Base-by-base conservation (phyloP, 352 stramenopile genomes). In the Globisporangium apiculatum region DNA sequence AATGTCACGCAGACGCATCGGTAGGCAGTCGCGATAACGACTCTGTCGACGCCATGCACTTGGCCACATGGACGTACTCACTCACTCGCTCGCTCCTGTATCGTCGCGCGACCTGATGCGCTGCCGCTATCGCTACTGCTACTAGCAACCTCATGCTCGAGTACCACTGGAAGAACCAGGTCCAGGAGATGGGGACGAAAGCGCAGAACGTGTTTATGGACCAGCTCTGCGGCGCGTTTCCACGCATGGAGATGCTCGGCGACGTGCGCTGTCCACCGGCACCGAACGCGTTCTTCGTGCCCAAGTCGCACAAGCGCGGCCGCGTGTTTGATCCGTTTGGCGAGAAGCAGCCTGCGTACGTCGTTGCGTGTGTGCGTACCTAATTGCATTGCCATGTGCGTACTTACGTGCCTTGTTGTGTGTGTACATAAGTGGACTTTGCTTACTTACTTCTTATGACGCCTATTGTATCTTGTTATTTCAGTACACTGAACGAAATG, bases 81-180 rank as follows among this genome's bases (percentile, higher is more conserved):
- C 15, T 68, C 17, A 55, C 12, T 46, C 8, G 36, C 10, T 55
- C 3, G 18, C 24, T 31, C 24, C 24, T 31, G 24, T 2, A 2
- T 31, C 24, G 24, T 31, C 24, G 2, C 24, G 24, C 24, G 24
- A 31, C 24, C 24, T 31, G 24, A 31, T 31, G 24, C 24, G 24
- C 24, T 31, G 24, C 24, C 24, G 24, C 2, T 31, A 31, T 31
- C 24, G 24, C 24, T 31, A 31, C 24, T 31, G 24, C 24, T 31
- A 3, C 24, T 31, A 82, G 75, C 53, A 94, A 94, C 62, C 73
- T 94, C 55, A 87, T 92, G 80, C 76, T 94, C 18, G 84, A 94
- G 75, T 94, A 92, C 50, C 82, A 94, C 60, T 94, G 84, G 84
- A 94, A 94, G 62, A 91, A 88, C 62, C 82, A 91, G 50, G 84